Percentiles rank a stretch among this genome's conserved stretches.
These are phyloP conservation scores for Udeniomyces megalosporus DNA, from an alignment of 768 basidiomycete species.

Conservation along the genomic window DNA sequence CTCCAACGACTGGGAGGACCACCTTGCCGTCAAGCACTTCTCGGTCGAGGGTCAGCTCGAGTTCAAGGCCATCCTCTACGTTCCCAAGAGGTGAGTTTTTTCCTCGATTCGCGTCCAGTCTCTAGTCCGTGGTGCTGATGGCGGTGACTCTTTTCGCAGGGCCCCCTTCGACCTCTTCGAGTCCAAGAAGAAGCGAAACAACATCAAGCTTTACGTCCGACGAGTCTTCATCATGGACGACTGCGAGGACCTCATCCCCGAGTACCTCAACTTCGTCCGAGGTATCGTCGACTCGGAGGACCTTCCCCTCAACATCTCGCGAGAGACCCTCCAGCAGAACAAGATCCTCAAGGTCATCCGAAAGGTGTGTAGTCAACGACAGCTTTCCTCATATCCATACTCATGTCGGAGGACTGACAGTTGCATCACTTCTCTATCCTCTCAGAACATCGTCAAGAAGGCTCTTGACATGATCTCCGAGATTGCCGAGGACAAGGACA, in stretches of 20 bases:
- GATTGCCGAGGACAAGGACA: slow-evolving; percentile 99
- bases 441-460: slow-evolving; percentile 22
- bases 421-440: not conserved
- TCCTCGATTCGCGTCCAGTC: not conserved
- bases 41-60: slow-evolving; percentile 99
- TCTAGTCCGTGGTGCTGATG: too few relatives aligned
- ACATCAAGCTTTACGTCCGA: slow-evolving; percentile 99
- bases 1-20: slow-evolving; percentile 99
- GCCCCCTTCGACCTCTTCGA: slow-evolving; percentile 99
- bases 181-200: slow-evolving; percentile 99
- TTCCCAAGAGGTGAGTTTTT: slow-evolving; percentile 69
- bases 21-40: slow-evolving; percentile 99
- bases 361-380: not conserved
- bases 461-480: slow-evolving; percentile 83
- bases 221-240: slow-evolving; percentile 99
- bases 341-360: slow-evolving; percentile 97
- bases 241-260: slow-evolving; percentile 82
- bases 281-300: slow-evolving; percentile 98
- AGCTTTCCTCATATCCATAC: not conserved
- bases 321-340: slow-evolving; percentile 99
- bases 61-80: slow-evolving; percentile 97
- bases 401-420: too few relatives aligned
- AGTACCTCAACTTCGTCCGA: slow-evolving; percentile 17
- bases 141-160: slow-evolving; percentile 32
- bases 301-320: slow-evolving; percentile 97